These are phyloP conservation scores for Geosmithia flava DNA, from an alignment of 2,329 filamentous ascomycete genomes.

Conservation along the genomic window DNA sequence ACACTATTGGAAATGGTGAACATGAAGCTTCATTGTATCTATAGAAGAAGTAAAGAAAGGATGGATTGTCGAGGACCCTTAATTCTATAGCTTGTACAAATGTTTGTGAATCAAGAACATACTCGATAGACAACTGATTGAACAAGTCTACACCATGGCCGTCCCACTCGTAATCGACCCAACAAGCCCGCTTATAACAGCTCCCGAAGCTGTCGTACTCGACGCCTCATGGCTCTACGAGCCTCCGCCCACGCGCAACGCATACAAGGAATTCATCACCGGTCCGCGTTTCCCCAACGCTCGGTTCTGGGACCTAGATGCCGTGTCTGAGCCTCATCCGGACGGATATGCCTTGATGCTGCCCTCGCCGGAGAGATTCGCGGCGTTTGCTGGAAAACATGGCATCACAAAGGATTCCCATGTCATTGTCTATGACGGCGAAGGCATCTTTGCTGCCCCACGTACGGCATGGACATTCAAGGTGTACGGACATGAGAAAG, in stretches of 20 bases:
- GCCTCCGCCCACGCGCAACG: neutral
- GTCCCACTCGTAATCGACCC: neutral
- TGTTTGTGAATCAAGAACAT: no score
- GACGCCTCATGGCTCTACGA: neutral
- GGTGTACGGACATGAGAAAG: neutral
- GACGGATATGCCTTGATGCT: neutral
- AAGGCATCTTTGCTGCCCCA: neutral
- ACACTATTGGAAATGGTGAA: neutral
- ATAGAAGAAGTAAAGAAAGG: no score
- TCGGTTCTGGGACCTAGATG: neutral
- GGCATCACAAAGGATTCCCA: neutral
- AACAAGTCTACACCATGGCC: neutral
- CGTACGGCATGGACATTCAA: neutral
- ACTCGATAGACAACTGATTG: neutral
- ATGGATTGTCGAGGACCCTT: no score
- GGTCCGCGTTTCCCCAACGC: neutral
- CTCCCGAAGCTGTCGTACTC: neutral
- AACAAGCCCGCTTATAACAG: neutral
- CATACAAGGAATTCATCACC: neutral
- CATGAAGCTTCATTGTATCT: neutral
- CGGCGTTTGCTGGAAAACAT: neutral
- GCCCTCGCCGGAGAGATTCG: neutral
- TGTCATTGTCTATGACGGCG: neutral
- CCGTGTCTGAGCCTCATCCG: neutral
- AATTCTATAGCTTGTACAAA: no score